Conservation (phyloP, 169 alveolate genomes). For the Plasmodium coatneyi region DNA sequence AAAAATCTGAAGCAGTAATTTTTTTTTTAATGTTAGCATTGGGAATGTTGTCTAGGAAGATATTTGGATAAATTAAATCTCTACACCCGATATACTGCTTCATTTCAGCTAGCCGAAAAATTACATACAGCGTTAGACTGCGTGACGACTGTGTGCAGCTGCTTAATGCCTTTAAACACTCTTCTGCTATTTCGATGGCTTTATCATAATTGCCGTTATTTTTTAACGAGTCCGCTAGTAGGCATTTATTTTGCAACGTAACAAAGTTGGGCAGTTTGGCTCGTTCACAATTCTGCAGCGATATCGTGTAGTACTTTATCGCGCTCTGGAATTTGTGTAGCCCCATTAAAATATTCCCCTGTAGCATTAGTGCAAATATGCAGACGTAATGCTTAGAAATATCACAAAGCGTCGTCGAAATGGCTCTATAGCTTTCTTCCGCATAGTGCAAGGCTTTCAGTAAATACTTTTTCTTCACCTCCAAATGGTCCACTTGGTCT, state of each 20-base stretch:
- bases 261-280: constrained; percentile 59
- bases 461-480: constrained; percentile 32
- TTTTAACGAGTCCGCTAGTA: constrained; percentile 61
- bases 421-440: constrained; percentile 8
- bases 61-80: constrained; percentile 41
- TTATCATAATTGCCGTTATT: constrained; percentile 66
- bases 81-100: constrained; percentile 63
- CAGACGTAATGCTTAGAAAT: constrained; percentile 24
- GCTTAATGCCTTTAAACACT: constrained; percentile 24
- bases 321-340: constrained; percentile 51
- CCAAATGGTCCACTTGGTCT: background rate
- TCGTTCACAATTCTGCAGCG: constrained; percentile 34
- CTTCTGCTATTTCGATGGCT: constrained; percentile 69
- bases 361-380: constrained; percentile 24
- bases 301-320: constrained; percentile 36
- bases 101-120: constrained; percentile 61
- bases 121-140: constrained; percentile 34
- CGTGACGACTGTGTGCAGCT: constrained; percentile 4
- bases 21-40: constrained; percentile 35
- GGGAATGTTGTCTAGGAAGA: constrained; percentile 9
- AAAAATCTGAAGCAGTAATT: constrained; percentile 35
- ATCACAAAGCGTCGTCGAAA: constrained; percentile 53
- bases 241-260: constrained; percentile 47
- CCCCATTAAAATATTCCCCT: constrained; percentile 44
- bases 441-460: constrained; percentile 35